Conservation (phyloP, 2,329 filamentous ascomycete species). For the Gyromitra esculenta region DNA sequence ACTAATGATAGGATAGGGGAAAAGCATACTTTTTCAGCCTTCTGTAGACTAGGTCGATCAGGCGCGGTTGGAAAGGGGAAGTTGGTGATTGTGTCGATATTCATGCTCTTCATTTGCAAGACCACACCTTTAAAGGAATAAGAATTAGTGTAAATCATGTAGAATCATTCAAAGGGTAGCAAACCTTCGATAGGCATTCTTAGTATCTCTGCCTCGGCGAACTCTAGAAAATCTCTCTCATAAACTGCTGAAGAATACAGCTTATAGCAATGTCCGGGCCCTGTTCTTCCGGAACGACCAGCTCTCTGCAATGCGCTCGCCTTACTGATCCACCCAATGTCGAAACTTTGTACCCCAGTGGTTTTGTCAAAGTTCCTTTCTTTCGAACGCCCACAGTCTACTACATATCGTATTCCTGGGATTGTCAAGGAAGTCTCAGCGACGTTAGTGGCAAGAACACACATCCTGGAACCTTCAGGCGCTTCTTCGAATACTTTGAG, state of each 20-base stretch:
- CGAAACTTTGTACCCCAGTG: conserved; percentile 93
- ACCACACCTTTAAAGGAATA: conserved; percentile 69
- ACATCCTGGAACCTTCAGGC: conserved; percentile 81
- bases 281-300: conserved; percentile 93
- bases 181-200: conserved; percentile 84
- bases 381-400: conserved; percentile 91
- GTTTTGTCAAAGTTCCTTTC: conserved; percentile 87
- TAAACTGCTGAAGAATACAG: conserved; percentile 95
- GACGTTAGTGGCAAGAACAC: conserved; percentile 94
- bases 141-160: conserved; percentile 21
- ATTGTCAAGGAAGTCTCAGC: conserved; percentile 98
- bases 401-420: conserved; percentile 92
- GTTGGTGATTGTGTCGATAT: conserved; percentile 85
- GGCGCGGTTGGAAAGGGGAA: conserved; percentile 97
- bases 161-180: conserved; percentile 50
- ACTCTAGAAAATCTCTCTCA: conserved; percentile 85
- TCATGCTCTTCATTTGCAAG: conserved; percentile 93
- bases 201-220: conserved; percentile 86
- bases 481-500: conserved; percentile 86
- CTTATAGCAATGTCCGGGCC: conserved; percentile 93
- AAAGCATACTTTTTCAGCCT: conserved; percentile 72
- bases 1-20: conserved; percentile 8
- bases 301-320: conserved; percentile 91
- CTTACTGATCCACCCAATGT: conserved; percentile 97
- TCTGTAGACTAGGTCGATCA: conserved; percentile 76